Evolutionary conservation across 371 early-diverging fungal genomes (phyloP).

Genomic region (Choanephora cucurbitarum): DNA sequence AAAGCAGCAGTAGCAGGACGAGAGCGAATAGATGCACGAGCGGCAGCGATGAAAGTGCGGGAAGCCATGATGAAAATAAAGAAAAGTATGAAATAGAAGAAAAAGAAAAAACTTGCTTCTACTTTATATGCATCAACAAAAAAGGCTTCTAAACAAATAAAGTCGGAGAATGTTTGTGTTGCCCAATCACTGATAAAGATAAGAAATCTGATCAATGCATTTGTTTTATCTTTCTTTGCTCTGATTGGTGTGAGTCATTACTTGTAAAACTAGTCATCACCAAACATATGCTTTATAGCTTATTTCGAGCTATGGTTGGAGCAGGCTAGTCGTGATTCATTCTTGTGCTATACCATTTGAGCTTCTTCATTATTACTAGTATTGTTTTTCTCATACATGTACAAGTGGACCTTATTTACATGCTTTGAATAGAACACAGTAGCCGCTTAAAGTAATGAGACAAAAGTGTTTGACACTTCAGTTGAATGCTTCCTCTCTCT

Average conservation of each 20-base stretch:
- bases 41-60: slow-evolving; percentile 42
- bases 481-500: too few species aligned
- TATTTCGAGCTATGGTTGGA: too few species aligned
- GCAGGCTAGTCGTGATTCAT: too few species aligned
- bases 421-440: too few species aligned
- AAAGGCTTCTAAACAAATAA: slow-evolving; percentile 3
- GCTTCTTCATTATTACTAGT: too few species aligned
- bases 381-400: too few species aligned
- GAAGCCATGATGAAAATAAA: slow-evolving; percentile 38
- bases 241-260: slow-evolving; percentile 56
- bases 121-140: slow-evolving; percentile 1
- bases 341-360: too few species aligned
- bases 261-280: slow-evolving; percentile 8
- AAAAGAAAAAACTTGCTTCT: neutral
- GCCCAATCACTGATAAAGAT: slow-evolving; percentile 25
- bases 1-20: slow-evolving; percentile 32
- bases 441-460: too few species aligned
- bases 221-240: slow-evolving; percentile 2
- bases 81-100: slow-evolving; percentile 1
- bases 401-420: too few species aligned
- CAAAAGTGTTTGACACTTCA: too few species aligned
- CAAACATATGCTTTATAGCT: neutral
- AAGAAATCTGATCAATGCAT: slow-evolving; percentile 35
- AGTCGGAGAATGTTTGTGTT: neutral
- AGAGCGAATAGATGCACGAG: slow-evolving; percentile 45